Base-by-base conservation (phyloP, 495 filamentous ascomycete species). In the Hyaloscypha finlandica region DNA sequence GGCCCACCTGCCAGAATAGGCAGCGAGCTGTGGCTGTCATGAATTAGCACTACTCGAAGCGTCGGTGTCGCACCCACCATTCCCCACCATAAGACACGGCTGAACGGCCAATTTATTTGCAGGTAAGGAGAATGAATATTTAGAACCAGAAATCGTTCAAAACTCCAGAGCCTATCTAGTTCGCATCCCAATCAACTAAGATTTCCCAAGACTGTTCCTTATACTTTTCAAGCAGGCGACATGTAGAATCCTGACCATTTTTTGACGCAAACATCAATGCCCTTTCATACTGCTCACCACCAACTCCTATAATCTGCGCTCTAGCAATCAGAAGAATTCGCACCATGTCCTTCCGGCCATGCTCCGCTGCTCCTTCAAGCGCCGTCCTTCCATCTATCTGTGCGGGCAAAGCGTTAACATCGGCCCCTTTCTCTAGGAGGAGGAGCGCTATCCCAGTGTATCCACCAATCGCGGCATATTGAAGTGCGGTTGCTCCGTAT, bases 311-410 rank as follows among this genome's bases (percentile, higher is more conserved):
- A 58, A 59, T 45, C 22, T 29, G 3, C 5, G 56, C 64, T 14
- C 54, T 42, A 20, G 55, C 9, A 30, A 22, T 63, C 68, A 14
- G 32, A 65, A 31, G 68, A 73, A 60, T 73, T 65, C 9, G 66
- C 64, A 64, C 3, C 75, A 81, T 81, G 67, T 81, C 79, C 19
- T 81, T 68, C 12, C 80, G 75, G 9, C 80, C 79, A 51, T 79
- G 67, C 68, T 81, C 79, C 12, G 80, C 79, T 30, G 80, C 78
- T n/a, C 75, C 80, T 64, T 77, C 73, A 8, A 83, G 66, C 2
- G 80, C 74, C 9, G 80, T 82, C 48, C 79, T 57, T 0, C 80
- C 81, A n/a, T 68, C 0, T 0, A 51, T 32, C 29, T 52, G 35
- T 59, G 74, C 64, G 48, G 69, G 32, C 0, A 60, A 53, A 19